Base-by-base conservation (phyloP, 768 basidiomycete species). In the Kwoniella sp. region DNA sequence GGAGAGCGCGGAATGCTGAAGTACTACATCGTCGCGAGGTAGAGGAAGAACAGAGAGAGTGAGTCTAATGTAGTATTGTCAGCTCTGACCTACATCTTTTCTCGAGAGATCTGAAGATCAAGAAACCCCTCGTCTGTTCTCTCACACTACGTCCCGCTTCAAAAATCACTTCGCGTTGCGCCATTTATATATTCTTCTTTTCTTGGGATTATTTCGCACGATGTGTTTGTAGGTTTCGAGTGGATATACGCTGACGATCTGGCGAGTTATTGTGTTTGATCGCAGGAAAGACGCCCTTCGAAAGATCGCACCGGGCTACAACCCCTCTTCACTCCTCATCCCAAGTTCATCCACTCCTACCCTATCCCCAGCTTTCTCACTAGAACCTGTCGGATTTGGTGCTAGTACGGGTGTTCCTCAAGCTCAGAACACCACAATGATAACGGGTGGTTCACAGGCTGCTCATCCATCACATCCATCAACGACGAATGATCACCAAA, bases 21-120 rank as follows among this genome's bases (percentile, higher is more conserved):
- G 87, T 89, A 69, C 83, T 96, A 21, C 84, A 82, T 19, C 81
- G 86, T 2, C 85, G 91, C 25, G 86, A 88, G 47, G 88, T 90
- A n/a, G 90, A 90, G 66, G 90, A 89, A 68, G 87, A 89, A 70
- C 82, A 82, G 22, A 81, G 84, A 29, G 78, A 80, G 84, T 37
- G 82, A 87, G 25, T 83, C 90, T 29, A 83, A 4, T 27, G n/a
- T 21, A 10, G 47, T 19, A 13, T 25, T 37, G 22, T 29, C 36
- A 15, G 27, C 12, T 22, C 29, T 13, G 13, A 25, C 25, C 51
- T 29, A 6, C 27, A 25, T 7, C 27, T n/a, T n/a, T n/a, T n/a
- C n/a, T n/a, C n/a, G n/a, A n/a, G n/a, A n/a, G n/a, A n/a, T n/a
- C n/a, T n/a, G n/a, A n/a, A n/a, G n/a, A n/a, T n/a, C n/a, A n/a